A percentile compares a stretch with the other conserved stretches of the same genome.
Evolutionary conservation across 352 stramenopile genomes (phyloP).

Genomic region (Pythium aristosporum): DNA sequence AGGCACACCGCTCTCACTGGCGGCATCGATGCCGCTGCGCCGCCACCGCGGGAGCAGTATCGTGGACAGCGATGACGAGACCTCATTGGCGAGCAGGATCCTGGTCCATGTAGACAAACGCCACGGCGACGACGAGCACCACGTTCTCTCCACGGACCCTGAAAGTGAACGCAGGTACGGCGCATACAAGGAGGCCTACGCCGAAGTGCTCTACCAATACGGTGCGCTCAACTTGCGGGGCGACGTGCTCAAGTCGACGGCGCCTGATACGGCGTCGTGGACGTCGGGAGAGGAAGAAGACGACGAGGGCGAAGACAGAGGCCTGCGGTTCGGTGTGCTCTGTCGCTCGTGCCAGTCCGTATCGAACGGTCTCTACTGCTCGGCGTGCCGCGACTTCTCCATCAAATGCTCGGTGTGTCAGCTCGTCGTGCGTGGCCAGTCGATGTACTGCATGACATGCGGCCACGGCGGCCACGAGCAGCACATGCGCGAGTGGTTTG

Average conservation of each 20-base stretch:
- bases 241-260: constrained; percentile 63
- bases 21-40: constrained; percentile 26
- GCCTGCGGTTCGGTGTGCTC: constrained; percentile 61
- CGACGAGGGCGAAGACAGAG: constrained; percentile 26
- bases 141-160: constrained; percentile 48
- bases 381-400: constrained; percentile 68
- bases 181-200: constrained; percentile 80
- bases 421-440: constrained; percentile 79
- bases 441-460: constrained; percentile 86
- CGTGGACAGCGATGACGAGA: constrained; percentile 28
- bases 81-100: constrained; percentile 45
- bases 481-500: constrained; percentile 81
- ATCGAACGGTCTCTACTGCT: constrained; percentile 57
- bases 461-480: constrained; percentile 74
- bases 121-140: constrained; percentile 37
- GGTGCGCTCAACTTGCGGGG: constrained; percentile 67
- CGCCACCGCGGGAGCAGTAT: constrained; percentile 11
- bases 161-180: constrained; percentile 69
- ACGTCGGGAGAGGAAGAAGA: constrained; percentile 2
- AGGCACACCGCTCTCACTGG: constrained; percentile 10
- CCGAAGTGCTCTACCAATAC: constrained; percentile 79
- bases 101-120: constrained; percentile 48
- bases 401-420: constrained; percentile 82
- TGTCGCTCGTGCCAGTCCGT: constrained; percentile 56
- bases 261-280: not conserved